Evolutionary conservation across 768 basidiomycete species (phyloP), one percentile per base, ranked within the genome.

Genomic region (Mycena amicta): DNA sequence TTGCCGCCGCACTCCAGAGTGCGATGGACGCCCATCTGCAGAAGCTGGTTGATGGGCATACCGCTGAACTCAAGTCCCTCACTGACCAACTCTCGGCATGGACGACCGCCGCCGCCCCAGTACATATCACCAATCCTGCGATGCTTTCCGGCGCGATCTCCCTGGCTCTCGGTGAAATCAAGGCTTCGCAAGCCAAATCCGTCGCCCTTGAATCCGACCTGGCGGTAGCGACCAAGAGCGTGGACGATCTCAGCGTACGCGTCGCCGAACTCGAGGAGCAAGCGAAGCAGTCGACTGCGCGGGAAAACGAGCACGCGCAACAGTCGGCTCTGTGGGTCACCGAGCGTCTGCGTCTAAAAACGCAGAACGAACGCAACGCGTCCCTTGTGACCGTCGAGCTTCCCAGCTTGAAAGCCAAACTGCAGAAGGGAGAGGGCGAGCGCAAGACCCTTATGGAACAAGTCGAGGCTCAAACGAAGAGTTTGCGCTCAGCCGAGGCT

Each of bases 321-420:
- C 8, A 26, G 33, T n/a, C 40, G 4, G 16, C 41, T 5, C 1
- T 25, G 15, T 45, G 53, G 31, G 41, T 31, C 26, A 31, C 41
- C 49, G 60, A 62, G 25, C 52, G 60, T 12, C 41, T 16, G 23
- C 47, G 53, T 1, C 53, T 49, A 27, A 53, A 54, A 40, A 51
- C 5, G 22, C 60, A 62, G 31, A 20, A 23, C 23, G 47, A 41
- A 1, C 60, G 55, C 39, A 61, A 56, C 39, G 28, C 52, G 22
- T 23, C 51, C 13, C 50, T 61, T 25, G 37, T 61, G 16, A 8
- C 46, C 2, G 1, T 29, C 22, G 28, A 53, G 0, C 6, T 40
- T 6, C 15, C 45, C n/a, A 15, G n/a, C 3, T 23, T 57, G 15
- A 15, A 56, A 15, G 16, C 46, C 15, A 33, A 43, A 3, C 46